Evolutionary conservation across 179 eudicot species (phyloP).

Genomic region (Silene coronaria): DNA sequence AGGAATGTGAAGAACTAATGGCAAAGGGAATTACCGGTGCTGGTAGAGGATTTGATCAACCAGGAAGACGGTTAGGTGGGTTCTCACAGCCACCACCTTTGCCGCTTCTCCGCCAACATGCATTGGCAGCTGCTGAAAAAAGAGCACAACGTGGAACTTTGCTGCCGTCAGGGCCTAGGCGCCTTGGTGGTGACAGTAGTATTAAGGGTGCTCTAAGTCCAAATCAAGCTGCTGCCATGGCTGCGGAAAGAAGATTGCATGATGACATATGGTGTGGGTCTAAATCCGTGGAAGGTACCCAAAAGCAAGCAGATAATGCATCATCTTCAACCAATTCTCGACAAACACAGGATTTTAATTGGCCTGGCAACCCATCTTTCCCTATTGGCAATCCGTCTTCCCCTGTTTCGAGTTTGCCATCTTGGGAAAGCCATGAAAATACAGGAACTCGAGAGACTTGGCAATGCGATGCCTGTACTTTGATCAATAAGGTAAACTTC

Average conservation of each 20-base stretch:
- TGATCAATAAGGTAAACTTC: conserved; percentile 55
- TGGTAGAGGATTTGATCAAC: conserved; percentile 65
- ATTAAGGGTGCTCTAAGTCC: conserved; percentile 71
- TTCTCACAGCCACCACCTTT: conserved; percentile 51
- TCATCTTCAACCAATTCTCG: conserved; percentile 28
- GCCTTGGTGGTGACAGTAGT: conserved; percentile 64
- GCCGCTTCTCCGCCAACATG: conserved; percentile 49
- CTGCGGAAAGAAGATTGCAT: conserved; percentile 73
- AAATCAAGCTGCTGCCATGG: conserved; percentile 89
- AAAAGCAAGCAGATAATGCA: conserved; percentile 16
- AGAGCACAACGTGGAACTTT: conserved; percentile 44
- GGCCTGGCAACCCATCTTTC: not conserved
- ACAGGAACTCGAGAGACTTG: conserved; percentile 30
- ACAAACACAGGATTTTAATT: conserved; percentile 13
- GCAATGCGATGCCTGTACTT: conserved; percentile 62
- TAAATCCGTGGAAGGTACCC: conserved; percentile 6
- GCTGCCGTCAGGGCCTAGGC: conserved; percentile 64
- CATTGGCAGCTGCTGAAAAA: conserved; percentile 58
- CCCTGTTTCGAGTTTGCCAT: conserved; percentile 10
- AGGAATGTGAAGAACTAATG: conserved; percentile 77
- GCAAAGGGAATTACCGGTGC: conserved; percentile 65
- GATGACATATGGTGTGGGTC: conserved; percentile 89
- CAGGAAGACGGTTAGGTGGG: conserved; percentile 72
- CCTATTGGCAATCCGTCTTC: not conserved
- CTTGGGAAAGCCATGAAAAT: conserved; percentile 10